Evolutionary conservation across 225 moss, liverwort and hornwort species (phyloP).

Genomic region (Pseudoscleropodium purum): DNA sequence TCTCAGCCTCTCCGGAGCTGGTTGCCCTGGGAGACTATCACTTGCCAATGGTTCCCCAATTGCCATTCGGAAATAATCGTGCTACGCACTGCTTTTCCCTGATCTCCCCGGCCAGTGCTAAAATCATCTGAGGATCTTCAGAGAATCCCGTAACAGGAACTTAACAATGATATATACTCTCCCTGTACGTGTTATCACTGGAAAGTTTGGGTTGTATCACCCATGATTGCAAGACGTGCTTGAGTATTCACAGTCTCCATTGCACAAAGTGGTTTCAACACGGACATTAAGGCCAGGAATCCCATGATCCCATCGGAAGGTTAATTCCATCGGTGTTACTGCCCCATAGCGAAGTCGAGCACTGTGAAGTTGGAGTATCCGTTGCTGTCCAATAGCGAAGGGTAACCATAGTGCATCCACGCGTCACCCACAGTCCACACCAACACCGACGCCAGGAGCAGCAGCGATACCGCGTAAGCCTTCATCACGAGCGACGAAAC

Average conservation of each 20-base stretch:
- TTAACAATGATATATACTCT: background rate
- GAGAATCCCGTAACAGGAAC: background rate
- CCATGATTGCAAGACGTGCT: background rate
- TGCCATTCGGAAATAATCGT: background rate
- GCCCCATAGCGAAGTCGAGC: background rate
- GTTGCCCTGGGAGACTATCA: background rate
- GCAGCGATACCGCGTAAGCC: constrained; percentile 14
- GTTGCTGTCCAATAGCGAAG: background rate
- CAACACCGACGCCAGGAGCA: constrained; percentile 8
- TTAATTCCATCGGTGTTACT: background rate
- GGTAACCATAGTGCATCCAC: background rate
- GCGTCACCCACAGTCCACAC: constrained; percentile 11
- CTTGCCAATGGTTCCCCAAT: background rate
- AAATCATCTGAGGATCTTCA: background rate
- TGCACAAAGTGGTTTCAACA: no score
- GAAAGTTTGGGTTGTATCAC: background rate
- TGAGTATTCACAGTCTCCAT: no score
- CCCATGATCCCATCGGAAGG: no score
- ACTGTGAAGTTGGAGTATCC: background rate
- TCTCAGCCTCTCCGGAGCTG: background rate
- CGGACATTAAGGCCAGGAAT: background rate
- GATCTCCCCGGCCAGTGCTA: background rate
- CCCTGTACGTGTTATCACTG: no score
- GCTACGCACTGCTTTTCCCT: background rate
- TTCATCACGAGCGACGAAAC: constrained; percentile 1